phyloP scores from a whole-genome alignment of 1,284 basidiomycete genomes.

The Leccinum pachyderme region DNA sequence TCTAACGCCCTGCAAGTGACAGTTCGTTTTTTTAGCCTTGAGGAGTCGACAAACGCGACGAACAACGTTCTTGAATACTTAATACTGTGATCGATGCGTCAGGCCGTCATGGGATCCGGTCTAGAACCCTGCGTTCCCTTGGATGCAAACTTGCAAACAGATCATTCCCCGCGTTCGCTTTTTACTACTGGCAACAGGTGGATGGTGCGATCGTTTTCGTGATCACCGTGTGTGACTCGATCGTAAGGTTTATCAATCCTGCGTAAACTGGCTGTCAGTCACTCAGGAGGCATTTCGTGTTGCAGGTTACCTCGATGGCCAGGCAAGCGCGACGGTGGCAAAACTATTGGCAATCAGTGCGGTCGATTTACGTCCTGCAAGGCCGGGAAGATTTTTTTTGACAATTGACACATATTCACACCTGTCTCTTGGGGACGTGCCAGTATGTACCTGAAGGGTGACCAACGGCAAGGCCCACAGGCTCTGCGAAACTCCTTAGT shows the following conservation, averaged over 20 bases:
- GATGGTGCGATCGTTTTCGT: neutral
- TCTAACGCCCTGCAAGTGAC: neutral
- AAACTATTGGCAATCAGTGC: neutral
- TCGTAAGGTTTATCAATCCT: neutral
- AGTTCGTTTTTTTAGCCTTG: constrained; percentile 3
- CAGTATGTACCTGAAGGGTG: neutral
- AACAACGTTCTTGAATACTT: neutral
- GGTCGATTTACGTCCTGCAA: constrained; percentile 23
- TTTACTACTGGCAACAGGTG: neutral
- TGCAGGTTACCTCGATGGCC: neutral
- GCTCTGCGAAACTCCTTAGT: neutral
- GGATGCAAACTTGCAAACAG: neutral
- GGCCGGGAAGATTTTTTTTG: constrained; percentile 3
- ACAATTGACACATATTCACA: constrained; percentile 10
- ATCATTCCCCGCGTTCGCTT: constrained; percentile 1
- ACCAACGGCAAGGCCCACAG: neutral
- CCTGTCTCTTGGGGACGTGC: constrained; percentile 4
- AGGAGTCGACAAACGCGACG: constrained; percentile 1
- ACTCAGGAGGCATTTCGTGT: neutral
- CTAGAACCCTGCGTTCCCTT: neutral
- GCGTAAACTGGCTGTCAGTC: constrained; percentile 15
- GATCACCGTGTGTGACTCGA: constrained; percentile 4
- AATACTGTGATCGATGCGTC: neutral
- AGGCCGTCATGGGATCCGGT: neutral
- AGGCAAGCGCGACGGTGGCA: constrained; percentile 8